phyloP scores from a whole-genome alignment of 1,139 yeast genomes.

The Kurtzmaniella quercitrusa region DNA sequence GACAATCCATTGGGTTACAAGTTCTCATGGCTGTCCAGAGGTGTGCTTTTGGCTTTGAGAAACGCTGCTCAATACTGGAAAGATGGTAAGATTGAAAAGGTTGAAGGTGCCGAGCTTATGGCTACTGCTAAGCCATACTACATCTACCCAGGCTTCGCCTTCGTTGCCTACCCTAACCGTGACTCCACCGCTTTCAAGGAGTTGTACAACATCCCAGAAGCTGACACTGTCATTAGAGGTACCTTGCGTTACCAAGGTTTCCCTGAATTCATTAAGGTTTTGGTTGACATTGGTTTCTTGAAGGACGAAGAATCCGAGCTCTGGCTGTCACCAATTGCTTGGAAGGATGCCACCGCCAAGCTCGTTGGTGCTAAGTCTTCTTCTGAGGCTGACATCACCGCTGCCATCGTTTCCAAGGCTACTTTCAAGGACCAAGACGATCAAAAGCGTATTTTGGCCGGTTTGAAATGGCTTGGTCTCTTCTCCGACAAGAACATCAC shows the following conservation, averaged over 20 bases:
- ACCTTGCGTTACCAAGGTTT: slow-evolving; percentile 97
- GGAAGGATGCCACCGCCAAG: slow-evolving; percentile 85
- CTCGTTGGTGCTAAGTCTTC: slow-evolving; percentile 72
- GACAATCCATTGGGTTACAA: slow-evolving; percentile 98
- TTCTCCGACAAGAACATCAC: slow-evolving; percentile 72
- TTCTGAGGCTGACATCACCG: slow-evolving; percentile 66
- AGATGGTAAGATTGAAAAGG: slow-evolving; percentile 77
- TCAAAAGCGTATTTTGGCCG: slow-evolving; percentile 80
- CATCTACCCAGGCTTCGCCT: slow-evolving; percentile 92
- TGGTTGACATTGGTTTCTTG: slow-evolving; percentile 91
- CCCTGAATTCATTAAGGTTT: slow-evolving; percentile 95
- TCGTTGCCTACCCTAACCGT: slow-evolving; percentile 96
- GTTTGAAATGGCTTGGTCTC: slow-evolving; percentile 91
- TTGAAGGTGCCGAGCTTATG: slow-evolving; percentile 90
- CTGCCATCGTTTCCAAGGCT: slow-evolving; percentile 74
- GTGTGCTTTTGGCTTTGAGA: slow-evolving; percentile 92
- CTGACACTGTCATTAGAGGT: slow-evolving; percentile 94
- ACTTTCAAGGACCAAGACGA: slow-evolving; percentile 78
- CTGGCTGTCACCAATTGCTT: slow-evolving; percentile 58
- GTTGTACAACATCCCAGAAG: slow-evolving; percentile 92
- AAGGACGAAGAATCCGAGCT: slow-evolving; percentile 65
- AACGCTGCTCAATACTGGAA: slow-evolving; percentile 88
- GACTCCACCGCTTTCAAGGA: slow-evolving; percentile 94
- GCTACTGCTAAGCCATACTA: slow-evolving; percentile 92
- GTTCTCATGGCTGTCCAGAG: slow-evolving; percentile 98